A percentile compares a stretch with the other conserved stretches of the same genome.
Conservation (phyloP, 148 eudicot species). For the Euryodendron excelsum region DNA sequence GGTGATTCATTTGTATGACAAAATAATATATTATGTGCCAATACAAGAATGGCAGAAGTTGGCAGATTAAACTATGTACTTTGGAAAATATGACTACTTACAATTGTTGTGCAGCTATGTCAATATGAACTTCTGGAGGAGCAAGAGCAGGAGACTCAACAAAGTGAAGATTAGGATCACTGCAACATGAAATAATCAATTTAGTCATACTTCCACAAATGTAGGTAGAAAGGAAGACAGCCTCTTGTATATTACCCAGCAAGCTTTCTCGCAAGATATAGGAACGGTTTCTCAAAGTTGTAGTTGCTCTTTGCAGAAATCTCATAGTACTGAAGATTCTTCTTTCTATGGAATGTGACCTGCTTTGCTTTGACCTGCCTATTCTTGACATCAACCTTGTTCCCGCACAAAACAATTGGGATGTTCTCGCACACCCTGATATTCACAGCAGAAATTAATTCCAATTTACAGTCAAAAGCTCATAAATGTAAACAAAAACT, state of each 20-base stretch:
- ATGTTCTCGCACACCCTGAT: constrained; percentile 33
- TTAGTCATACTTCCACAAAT: neutral
- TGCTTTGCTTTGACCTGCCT: too few species aligned
- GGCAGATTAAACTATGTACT: neutral
- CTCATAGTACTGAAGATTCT: constrained; percentile 35
- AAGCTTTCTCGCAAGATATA: constrained; percentile 29
- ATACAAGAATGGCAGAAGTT: neutral
- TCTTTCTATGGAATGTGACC: constrained; percentile 31
- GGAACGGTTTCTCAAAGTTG: too few species aligned
- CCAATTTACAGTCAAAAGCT: neutral
- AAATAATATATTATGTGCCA: neutral
- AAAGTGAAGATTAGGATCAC: constrained; percentile 27
- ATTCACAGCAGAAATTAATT: neutral
- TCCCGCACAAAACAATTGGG: constrained; percentile 29
- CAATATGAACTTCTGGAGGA: constrained; percentile 28
- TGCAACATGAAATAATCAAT: neutral
- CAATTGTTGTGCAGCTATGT: constrained; percentile 23
- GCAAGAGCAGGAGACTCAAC: too few species aligned
- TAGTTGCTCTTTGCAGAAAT: constrained; percentile 35
- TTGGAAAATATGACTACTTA: neutral
- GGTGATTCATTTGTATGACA: neutral
- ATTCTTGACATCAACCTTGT: too few species aligned
- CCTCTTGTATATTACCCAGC: constrained; percentile 13
- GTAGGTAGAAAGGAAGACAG: neutral
- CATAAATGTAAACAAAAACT: neutral